Conservation (phyloP, 441 rosid genomes). For the California macrophylla region DNA sequence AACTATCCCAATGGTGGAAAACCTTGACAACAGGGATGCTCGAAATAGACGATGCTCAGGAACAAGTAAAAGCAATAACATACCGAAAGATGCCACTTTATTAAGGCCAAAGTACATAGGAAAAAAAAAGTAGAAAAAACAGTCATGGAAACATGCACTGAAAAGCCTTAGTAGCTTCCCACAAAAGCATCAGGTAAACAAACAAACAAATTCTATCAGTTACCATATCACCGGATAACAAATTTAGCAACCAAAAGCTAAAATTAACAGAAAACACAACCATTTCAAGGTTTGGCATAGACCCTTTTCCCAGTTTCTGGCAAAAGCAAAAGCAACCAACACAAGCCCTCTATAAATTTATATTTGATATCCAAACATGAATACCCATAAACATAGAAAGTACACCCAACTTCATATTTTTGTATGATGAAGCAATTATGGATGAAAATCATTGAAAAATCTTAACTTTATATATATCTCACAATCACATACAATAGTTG, state of each 20-base stretch:
- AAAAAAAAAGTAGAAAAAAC: background rate
- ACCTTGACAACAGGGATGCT: background rate
- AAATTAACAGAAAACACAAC: background rate
- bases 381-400: background rate
- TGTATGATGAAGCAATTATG: background rate
- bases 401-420: background rate
- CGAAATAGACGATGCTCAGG: background rate
- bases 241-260: background rate
- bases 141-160: background rate
- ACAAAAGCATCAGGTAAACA: background rate
- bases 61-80: background rate
- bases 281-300: background rate
- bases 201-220: background rate
- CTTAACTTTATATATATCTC: background rate
- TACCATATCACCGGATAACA: background rate
- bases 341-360: background rate
- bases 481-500: no score
- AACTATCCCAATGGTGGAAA: background rate
- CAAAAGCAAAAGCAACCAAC: background rate
- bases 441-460: background rate
- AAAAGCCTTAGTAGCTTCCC: background rate
- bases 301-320: slow-evolving; percentile 1
- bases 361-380: background rate
- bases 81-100: background rate
- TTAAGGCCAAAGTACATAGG: background rate